Conservation (phyloP, 148 eudicot genomes). For the Spergularia marina region DNA sequence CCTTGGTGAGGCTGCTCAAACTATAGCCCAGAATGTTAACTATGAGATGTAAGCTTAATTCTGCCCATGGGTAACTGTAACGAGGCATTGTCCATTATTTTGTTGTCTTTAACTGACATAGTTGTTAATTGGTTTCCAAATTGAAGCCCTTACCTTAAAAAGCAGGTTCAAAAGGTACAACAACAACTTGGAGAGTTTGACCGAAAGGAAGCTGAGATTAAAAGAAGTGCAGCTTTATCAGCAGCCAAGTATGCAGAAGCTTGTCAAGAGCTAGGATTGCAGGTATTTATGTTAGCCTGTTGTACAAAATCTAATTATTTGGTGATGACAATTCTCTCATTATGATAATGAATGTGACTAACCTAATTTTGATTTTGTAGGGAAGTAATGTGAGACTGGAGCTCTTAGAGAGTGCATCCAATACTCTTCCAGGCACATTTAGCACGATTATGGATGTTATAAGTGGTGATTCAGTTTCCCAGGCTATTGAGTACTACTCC, state of each 20-base stretch:
- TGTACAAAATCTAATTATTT: not conserved
- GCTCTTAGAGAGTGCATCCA: slow-evolving; percentile 73
- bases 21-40: slow-evolving; percentile 87
- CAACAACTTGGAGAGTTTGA: slow-evolving; percentile 91
- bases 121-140: slow-evolving; percentile 26
- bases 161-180: slow-evolving; percentile 90
- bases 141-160: slow-evolving; percentile 83
- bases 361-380: slow-evolving; percentile 34
- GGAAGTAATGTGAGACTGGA: slow-evolving; percentile 82
- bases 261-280: slow-evolving; percentile 91
- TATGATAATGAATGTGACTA: not conserved
- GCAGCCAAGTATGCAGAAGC: slow-evolving; percentile 91
- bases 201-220: slow-evolving; percentile 88
- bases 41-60: slow-evolving; percentile 78
- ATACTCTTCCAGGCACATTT: slow-evolving; percentile 74
- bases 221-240: slow-evolving; percentile 87
- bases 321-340: not conserved
- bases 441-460: slow-evolving; percentile 65
- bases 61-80: not conserved
- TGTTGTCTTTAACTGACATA: slow-evolving; percentile 20
- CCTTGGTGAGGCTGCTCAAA: slow-evolving; percentile 96
- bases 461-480: slow-evolving; percentile 62
- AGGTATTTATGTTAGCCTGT: slow-evolving; percentile 37
- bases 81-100: not conserved
- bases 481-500: slow-evolving; percentile 74